Conservation (phyloP, 768 basidiomycete species). For the Pleurotus ostreatus region DNA sequence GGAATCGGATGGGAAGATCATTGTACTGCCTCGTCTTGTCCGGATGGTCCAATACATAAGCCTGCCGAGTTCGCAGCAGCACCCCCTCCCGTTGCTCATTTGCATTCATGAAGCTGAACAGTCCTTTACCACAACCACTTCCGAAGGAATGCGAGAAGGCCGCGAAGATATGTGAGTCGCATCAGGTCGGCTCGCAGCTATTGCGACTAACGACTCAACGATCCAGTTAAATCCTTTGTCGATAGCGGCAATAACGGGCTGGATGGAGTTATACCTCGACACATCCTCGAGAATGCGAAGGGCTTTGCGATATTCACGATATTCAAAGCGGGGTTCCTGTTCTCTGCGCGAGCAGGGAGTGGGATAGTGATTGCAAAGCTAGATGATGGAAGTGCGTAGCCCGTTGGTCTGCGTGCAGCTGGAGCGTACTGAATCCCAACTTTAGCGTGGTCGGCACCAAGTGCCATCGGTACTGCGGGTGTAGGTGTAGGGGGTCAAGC, state of each 20-base stretch:
- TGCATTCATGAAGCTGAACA: slow-evolving; percentile 41
- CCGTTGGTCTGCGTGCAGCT: background rate
- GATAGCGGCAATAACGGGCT: slow-evolving; percentile 77
- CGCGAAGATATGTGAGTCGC: slow-evolving; percentile 72
- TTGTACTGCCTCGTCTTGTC: background rate
- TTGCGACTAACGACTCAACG: background rate
- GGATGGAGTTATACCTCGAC: slow-evolving; percentile 63
- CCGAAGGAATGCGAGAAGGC: slow-evolving; percentile 87
- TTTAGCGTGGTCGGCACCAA: slow-evolving; percentile 88
- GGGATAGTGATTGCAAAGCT: slow-evolving; percentile 87
- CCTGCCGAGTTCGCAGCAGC: background rate
- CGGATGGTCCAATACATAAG: background rate
- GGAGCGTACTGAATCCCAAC: slow-evolving; percentile 4
- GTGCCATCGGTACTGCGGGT: slow-evolving; percentile 92
- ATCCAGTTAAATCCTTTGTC: slow-evolving; percentile 78
- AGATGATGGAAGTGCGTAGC: slow-evolving; percentile 69
- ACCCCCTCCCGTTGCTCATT: background rate
- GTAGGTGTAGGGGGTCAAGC: slow-evolving; percentile 82
- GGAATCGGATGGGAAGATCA: background rate
- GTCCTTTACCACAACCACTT: slow-evolving; percentile 52
- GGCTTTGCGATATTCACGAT: slow-evolving; percentile 92
- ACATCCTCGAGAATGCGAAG: slow-evolving; percentile 46
- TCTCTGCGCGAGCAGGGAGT: slow-evolving; percentile 80
- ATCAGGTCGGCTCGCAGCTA: slow-evolving; percentile 9
- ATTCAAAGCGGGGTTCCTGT: slow-evolving; percentile 69